Percentiles rank a stretch among this genome's conserved stretches.
Conservation (phyloP, 257 asterid genomes). For the Solanum etuberosum region DNA sequence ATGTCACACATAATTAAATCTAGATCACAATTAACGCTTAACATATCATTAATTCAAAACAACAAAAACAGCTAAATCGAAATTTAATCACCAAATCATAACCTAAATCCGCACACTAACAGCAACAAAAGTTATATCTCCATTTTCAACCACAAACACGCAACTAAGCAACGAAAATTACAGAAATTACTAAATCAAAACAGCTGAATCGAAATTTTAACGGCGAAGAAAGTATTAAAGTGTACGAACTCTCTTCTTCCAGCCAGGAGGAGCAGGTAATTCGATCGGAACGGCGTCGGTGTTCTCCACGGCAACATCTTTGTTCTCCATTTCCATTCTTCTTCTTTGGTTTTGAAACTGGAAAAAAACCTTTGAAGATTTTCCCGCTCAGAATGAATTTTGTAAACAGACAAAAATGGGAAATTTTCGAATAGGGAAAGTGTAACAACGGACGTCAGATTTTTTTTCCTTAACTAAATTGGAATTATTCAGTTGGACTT, state of each 20-base stretch:
- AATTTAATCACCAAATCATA: not conserved
- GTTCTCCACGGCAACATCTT: not conserved
- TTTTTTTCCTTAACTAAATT: not conserved
- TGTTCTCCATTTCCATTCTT: not conserved
- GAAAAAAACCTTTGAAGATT: not conserved
- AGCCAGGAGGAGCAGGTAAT: not conserved
- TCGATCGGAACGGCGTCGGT: not conserved
- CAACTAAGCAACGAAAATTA: not conserved
- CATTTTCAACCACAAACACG: not conserved
- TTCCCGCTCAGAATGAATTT: not conserved
- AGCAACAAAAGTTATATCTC: not conserved
- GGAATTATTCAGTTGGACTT: not conserved
- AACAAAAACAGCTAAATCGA: not conserved
- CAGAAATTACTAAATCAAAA: not conserved
- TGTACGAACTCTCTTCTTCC: not conserved
- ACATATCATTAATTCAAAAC: not conserved
- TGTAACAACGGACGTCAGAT: not conserved
- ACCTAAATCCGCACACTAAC: not conserved
- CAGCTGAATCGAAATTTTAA: not conserved
- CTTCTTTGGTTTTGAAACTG: not conserved
- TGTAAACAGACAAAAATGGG: not conserved
- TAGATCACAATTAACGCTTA: not conserved
- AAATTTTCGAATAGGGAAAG: not conserved
- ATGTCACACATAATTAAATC: not conserved
- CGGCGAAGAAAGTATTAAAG: not conserved